Percentiles rank a stretch among this genome's conserved stretches.
These are phyloP conservation scores for Cadophora sp. DNA, from an alignment of 2,329 filamentous ascomycete species.

Conservation along the genomic window DNA sequence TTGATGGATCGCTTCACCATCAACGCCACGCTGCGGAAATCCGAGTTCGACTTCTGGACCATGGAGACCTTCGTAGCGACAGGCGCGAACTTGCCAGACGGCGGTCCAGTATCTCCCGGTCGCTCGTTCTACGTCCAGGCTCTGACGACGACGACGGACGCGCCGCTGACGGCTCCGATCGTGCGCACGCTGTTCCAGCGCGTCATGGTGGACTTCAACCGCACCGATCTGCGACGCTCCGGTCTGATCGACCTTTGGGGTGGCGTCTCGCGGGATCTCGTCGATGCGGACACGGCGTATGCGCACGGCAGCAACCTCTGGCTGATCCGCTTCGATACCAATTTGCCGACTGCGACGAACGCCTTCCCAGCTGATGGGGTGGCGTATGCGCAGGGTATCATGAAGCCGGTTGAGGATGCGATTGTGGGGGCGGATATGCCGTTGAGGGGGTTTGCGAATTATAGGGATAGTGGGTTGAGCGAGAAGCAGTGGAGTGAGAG, in stretches of 20 bases:
- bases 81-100: conserved; percentile 21
- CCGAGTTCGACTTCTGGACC: conserved; percentile 23
- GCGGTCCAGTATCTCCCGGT: conserved; percentile 3
- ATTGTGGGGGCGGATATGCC: conserved; percentile 16
- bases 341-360: background rate
- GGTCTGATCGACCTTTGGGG: conserved; percentile 30
- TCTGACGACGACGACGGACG: conserved; percentile 19
- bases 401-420: conserved; percentile 26
- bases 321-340: conserved; percentile 28
- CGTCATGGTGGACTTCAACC: conserved; percentile 24
- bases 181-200: conserved; percentile 19
- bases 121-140: conserved; percentile 26
- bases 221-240: conserved; percentile 21
- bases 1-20: conserved; percentile 22
- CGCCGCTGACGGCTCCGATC: conserved; percentile 26
- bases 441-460: conserved; percentile 29
- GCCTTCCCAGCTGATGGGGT: conserved; percentile 21
- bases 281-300: conserved; percentile 19
- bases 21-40: conserved; percentile 17
- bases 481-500: conserved; percentile 27
- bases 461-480: conserved; percentile 24
- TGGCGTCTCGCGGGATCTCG: conserved; percentile 18
- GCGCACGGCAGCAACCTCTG: conserved; percentile 28
- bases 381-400: conserved; percentile 23
- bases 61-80: conserved; percentile 16